A percentile compares a stretch with the other conserved stretches of the same genome.
phyloP scores from a whole-genome alignment of 139 green algal species.

The Chara braunii region DNA sequence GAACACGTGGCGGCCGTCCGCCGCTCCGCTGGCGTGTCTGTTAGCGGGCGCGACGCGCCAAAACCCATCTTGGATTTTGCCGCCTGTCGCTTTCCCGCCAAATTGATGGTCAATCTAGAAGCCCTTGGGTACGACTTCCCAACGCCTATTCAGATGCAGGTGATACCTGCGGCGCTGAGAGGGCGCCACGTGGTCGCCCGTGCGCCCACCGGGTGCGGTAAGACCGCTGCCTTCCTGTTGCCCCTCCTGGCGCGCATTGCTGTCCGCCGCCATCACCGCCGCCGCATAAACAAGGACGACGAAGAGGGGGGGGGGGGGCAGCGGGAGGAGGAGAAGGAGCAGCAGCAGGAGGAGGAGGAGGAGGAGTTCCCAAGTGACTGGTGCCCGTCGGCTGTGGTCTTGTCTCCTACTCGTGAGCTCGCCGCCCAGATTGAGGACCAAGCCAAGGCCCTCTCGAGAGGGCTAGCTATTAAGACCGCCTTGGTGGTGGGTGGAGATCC shows the following conservation, averaged over 20 bases:
- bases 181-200: slow-evolving; percentile 2
- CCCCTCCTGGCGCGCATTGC: background rate
- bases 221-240: slow-evolving; percentile 15
- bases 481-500: background rate
- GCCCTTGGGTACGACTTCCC: background rate
- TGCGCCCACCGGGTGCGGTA: slow-evolving; percentile 16
- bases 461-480: background rate
- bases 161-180: slow-evolving; percentile 1
- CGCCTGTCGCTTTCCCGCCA: too few species aligned
- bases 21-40: background rate
- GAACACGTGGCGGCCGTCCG: background rate
- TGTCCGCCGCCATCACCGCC: background rate
- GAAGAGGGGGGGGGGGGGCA: background rate
- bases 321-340: too few species aligned
- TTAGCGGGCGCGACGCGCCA: too few species aligned
- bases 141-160: slow-evolving; percentile 28
- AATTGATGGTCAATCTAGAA: slow-evolving; percentile 1
- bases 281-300: background rate
- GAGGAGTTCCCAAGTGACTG: background rate
- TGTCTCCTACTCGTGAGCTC: background rate
- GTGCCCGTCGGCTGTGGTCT: background rate
- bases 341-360: background rate
- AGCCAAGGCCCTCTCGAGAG: background rate
- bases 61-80: too few species aligned
- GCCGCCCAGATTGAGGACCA: background rate